Conservation (phyloP, 1,284 basidiomycete genomes). For the Microbotryum violaceum region DNA sequence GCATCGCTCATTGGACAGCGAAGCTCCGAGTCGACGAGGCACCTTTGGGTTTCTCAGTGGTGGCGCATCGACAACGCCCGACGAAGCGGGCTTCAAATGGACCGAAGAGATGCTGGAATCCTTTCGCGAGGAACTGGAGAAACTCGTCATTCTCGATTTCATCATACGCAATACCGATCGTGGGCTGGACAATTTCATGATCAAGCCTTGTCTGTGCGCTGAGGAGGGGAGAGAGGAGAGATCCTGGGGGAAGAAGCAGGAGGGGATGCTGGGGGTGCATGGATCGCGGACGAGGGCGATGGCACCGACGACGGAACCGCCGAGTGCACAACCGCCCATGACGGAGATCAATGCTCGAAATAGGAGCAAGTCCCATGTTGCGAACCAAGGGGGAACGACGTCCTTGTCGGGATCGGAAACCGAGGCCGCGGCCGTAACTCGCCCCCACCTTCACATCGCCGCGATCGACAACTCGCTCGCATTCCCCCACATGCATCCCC, state of each 20-base stretch:
- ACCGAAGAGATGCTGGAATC: constrained; percentile 39
- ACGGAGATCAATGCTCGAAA: constrained; percentile 68
- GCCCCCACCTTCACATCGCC: constrained; percentile 56
- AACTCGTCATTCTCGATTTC: constrained; percentile 66
- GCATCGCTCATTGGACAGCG: no score
- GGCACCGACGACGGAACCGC: background rate
- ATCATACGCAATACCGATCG: constrained; percentile 39
- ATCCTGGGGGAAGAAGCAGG: no score
- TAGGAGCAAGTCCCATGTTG: constrained; percentile 49
- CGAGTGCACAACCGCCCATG: constrained; percentile 48
- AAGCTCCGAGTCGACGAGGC: constrained; percentile 20
- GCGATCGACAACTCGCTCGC: constrained; percentile 90
- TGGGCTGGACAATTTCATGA: constrained; percentile 44
- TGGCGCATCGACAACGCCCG: constrained; percentile 38
- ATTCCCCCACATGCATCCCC: constrained; percentile 63
- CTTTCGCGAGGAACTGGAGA: constrained; percentile 60
- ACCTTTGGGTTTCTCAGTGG: constrained; percentile 54
- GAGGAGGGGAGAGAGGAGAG: no score
- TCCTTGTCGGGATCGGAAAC: no score
- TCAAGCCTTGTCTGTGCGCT: constrained; percentile 29
- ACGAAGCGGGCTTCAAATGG: constrained; percentile 35
- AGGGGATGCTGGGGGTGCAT: no score
- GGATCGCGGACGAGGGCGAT: no score
- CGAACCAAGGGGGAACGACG: background rate
- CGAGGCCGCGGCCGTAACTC: constrained; percentile 5